These are phyloP conservation scores for Diplodia sapinea DNA, from an alignment of 2,329 filamentous ascomycete species.

Conservation along the genomic window DNA sequence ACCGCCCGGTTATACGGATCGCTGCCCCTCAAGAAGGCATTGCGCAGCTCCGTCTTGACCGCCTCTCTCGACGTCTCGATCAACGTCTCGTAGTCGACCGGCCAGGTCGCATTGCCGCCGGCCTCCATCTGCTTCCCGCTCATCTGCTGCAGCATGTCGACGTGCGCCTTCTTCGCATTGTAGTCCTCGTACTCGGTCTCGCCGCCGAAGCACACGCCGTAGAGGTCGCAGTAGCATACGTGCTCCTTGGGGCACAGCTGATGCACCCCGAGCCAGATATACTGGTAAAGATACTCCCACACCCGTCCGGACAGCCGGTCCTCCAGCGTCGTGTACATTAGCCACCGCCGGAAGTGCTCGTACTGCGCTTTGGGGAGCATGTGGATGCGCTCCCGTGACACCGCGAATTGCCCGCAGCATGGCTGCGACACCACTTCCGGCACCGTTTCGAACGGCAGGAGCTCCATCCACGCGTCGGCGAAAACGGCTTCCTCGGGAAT, in stretches of 20 bases:
- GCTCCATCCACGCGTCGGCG: slow-evolving; percentile 31
- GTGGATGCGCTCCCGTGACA: slow-evolving; percentile 32
- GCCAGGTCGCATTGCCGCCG: slow-evolving; percentile 35
- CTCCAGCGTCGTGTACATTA: slow-evolving; percentile 56
- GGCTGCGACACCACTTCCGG: slow-evolving; percentile 33
- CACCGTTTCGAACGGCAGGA: slow-evolving; percentile 29
- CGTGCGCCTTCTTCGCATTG: slow-evolving; percentile 47
- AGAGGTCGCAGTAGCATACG: slow-evolving; percentile 64
- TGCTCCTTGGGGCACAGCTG: slow-evolving; percentile 54
- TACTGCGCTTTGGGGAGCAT: slow-evolving; percentile 55
- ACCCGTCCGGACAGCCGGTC: slow-evolving; percentile 60
- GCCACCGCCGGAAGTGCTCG: slow-evolving; percentile 60
- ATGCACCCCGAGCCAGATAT: slow-evolving; percentile 57
- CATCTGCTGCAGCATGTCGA: slow-evolving; percentile 46
- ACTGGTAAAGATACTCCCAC: slow-evolving; percentile 65
- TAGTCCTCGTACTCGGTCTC: slow-evolving; percentile 52
- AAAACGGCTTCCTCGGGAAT: slow-evolving; percentile 42
- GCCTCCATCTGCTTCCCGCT: slow-evolving; percentile 43
- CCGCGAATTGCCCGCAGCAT: slow-evolving; percentile 36
- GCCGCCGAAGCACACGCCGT: slow-evolving; percentile 61
- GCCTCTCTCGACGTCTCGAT: slow-evolving; percentile 41
- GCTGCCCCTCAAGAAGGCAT: slow-evolving; percentile 54
- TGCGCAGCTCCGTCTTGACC: slow-evolving; percentile 45
- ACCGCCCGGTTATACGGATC: slow-evolving; percentile 54
- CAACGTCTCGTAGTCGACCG: slow-evolving; percentile 10